Evolutionary conservation across 768 basidiomycete genomes (phyloP).

Genomic region (Boletus speciosus): DNA sequence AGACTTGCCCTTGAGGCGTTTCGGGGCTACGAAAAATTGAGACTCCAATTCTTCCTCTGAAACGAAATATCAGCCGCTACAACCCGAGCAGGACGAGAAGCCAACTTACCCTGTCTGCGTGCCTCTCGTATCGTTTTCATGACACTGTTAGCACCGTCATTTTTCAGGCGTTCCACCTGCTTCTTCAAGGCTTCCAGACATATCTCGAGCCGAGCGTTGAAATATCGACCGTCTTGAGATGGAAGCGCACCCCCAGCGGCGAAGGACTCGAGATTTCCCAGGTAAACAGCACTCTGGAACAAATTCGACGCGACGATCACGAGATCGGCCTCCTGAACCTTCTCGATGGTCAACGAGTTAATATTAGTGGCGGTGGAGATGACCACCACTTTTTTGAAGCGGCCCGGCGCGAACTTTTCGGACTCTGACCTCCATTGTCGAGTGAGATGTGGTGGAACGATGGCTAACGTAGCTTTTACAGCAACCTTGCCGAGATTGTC

Average conservation of each 20-base stretch:
- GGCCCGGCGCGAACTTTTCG: constrained; percentile 63
- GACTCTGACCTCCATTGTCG: constrained; percentile 90
- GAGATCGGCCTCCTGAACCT: constrained; percentile 79
- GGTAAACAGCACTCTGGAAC: constrained; percentile 75
- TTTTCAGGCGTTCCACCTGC: constrained; percentile 68
- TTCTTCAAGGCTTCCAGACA: constrained; percentile 51
- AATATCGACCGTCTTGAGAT: constrained; percentile 80
- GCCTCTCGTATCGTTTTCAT: constrained; percentile 62
- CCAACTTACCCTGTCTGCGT: constrained; percentile 52
- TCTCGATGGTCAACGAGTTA: constrained; percentile 68
- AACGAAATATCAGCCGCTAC: constrained; percentile 5
- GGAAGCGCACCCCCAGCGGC: constrained; percentile 69
- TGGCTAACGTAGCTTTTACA: constrained; percentile 75
- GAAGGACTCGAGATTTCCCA: constrained; percentile 70
- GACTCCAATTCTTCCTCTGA: constrained; percentile 52
- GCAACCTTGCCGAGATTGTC: constrained; percentile 58
- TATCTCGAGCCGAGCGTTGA: constrained; percentile 75
- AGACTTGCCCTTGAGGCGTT: constrained; percentile 71
- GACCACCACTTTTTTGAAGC: constrained; percentile 50
- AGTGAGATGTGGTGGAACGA: constrained; percentile 88
- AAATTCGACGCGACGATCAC: constrained; percentile 82
- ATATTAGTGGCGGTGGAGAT: constrained; percentile 68
- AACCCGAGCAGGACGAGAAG: background rate
- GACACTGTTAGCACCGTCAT: constrained; percentile 60
- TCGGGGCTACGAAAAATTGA: constrained; percentile 44